Conservation (phyloP, 2,329 filamentous ascomycete species). For the Penicillium hordei region DNA sequence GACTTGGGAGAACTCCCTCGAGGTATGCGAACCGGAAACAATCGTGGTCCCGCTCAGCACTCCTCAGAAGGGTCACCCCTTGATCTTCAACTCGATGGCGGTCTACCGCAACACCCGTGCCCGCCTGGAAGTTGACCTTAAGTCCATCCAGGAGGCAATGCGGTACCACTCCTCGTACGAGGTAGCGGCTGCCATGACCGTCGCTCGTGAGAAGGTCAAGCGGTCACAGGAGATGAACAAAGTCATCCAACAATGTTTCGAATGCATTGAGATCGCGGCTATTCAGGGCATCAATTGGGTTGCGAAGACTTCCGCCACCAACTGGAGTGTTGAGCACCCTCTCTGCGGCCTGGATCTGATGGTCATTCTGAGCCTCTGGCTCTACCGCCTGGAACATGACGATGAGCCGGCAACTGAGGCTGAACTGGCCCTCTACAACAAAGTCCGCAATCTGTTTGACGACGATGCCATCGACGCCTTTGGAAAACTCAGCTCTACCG, state of each 20-base stretch:
- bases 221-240: slow-evolving; percentile 97
- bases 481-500: slow-evolving; percentile 88
- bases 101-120: slow-evolving; percentile 93
- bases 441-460: slow-evolving; percentile 79
- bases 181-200: slow-evolving; percentile 93
- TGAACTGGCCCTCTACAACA: slow-evolving; percentile 53
- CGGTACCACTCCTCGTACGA: slow-evolving; percentile 97
- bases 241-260: slow-evolving; percentile 95
- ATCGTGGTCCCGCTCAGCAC: slow-evolving; percentile 87
- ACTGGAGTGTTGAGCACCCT: slow-evolving; percentile 98
- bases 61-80: slow-evolving; percentile 90
- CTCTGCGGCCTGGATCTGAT: slow-evolving; percentile 95
- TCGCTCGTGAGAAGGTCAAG: slow-evolving; percentile 89
- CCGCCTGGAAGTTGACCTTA: slow-evolving; percentile 90
- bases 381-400: slow-evolving; percentile 99
- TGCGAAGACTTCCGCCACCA: slow-evolving; percentile 93
- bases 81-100: slow-evolving; percentile 98
- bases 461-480: slow-evolving; percentile 84
- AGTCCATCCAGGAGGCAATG: slow-evolving; percentile 91
- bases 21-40: slow-evolving; percentile 86
- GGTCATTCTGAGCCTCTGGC: slow-evolving; percentile 96
- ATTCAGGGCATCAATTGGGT: slow-evolving; percentile 96
- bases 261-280: slow-evolving; percentile 94
- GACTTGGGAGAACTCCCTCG: slow-evolving; percentile 97
- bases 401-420: slow-evolving; percentile 66